Base-by-base conservation (phyloP, 371 early-diverging fungal species). In the Parasitella parasitica region DNA sequence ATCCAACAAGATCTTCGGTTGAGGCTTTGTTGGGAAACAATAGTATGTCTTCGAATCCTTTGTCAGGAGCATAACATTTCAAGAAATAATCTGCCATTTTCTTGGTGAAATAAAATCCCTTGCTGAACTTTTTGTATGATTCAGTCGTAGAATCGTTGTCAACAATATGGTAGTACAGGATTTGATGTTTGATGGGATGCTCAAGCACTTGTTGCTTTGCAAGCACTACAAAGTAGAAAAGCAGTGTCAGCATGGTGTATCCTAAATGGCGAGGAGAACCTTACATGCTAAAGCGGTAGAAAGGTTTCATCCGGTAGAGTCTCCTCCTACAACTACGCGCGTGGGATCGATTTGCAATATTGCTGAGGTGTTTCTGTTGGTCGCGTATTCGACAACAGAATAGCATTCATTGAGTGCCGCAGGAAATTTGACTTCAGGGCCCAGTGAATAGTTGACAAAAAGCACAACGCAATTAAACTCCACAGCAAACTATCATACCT, bases 301-400 rank as follows among this genome's bases (percentile, higher is more conserved):
- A 20, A 70, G 34, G 30, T 66, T 66, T 22, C 66, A 66, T 9
- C 70, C 70, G 1, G 59, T 66, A 48, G 67, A 66, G 36, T 70
- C 66, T 27, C 70, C 70, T 15, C 62, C 61, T 0, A 70, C 18
- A 7, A 50, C 62, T 2, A 70, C 35, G 7, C 46, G 38, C 0
- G 27, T 51, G 30, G 57, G 57, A 18, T 70, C 59, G 0, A 65
- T 15, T 0, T 57, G 41, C 5, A 57, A 36, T 3, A n/a, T 11
- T 20, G 43, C 15, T 4, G 57, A 61, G 18, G 58, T 56, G 30
- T 54, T 13, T 0, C 38, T 6, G 26, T 39, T 38, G 20, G 37
- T 24, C 0, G 36, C 8, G n/a, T 32, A 53, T 3, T n/a, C 26
- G 15, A 63, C 35, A 2, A 43, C 61, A 26, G 52, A 54, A 43